Evolutionary conservation across 805 yeast species (phyloP), one percentile per base, ranked within the genome.

Genomic region (Pichia eremophila): DNA sequence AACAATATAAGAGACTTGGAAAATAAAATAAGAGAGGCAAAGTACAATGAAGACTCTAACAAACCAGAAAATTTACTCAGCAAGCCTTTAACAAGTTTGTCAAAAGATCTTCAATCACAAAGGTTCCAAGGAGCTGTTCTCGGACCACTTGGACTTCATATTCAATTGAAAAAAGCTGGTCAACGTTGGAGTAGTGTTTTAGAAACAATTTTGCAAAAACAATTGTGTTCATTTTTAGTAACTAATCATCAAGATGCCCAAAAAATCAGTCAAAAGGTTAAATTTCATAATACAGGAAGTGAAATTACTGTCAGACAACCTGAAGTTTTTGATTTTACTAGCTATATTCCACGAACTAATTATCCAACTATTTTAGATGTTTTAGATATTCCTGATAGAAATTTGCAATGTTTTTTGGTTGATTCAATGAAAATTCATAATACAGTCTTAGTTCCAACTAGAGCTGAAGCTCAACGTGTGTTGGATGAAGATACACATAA

Each of bases 81-180:
- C 8, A 51, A 51, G 1, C 64, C 67, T 7, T 72, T 79, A 59
- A 63, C 63, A 9, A 43, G 49, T 2, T 58, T 82, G 8, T 54
- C 81, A 25, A 53, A 58, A 4, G 75, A 67, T 6, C 73, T 82
- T 8, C 53, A 64, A 14, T 42, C 54, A 0, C 45, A 50, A 7
- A 56, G 63, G 15, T 81, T 76, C 71, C 71, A 70, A 17, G 56
- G 62, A 2, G 58, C 57, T 35, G 95, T 95, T 0, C 62, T 83
- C 17, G 98, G 98, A 0, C 99, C 99, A 0, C 52, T 91, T 2
- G 96, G 96, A 1, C 54, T 70, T 4, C 66, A 67, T 50, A 69
- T 88, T 3, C 69, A 75, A 5, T 67, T 91, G 14, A 83, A 78
- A 56, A 60, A 66, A 1, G 79, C 73, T 9, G 77, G 64, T 55